Base-by-base conservation (phyloP, 2,329 filamentous ascomycete genomes). In the Parafenestella ontariensis region DNA sequence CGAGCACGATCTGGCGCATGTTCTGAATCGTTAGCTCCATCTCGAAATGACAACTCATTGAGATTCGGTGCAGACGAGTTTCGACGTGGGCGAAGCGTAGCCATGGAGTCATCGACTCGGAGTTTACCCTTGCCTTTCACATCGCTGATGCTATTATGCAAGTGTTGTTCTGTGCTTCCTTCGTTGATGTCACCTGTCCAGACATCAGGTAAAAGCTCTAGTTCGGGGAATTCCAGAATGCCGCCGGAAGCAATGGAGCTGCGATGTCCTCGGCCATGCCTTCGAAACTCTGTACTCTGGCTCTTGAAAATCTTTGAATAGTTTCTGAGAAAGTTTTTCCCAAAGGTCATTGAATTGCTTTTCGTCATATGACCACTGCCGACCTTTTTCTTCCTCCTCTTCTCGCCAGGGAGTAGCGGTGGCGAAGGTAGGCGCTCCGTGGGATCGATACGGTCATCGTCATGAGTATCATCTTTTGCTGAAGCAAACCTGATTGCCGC, bases 321-420 rank as follows among this genome's bases (percentile, higher is more conserved):
- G 49, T 81, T 80, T 40, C 75, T 77, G 24, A 78, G 55, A 20
- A 81, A 72, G 1, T 58, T 66, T 15, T 72, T 74, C 5, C 75
- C 72, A 50, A 80, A 77, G 0, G 72, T 78, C 68, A 78, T 74
- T 1, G 77, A 78, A 24, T 70, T 70, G 43, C 74, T 77, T 77
- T 89, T 90, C 20, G 90, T 82, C 34, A 87, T 87, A 61, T 91
- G 87, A 51, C 84, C 81, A 56, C 87, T 88, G 42, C 85, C 84
- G 21, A 81, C 78, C 71, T 89, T 88, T 66, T 89, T 87, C 50
- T 78, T 70, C 36, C 61, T 68, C 52, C 71, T 75, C 44, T 70
- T 74, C 37, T 68, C 60, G 1, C 65, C 65, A 5, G 64, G 62
- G 4, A 62, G 41, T 15, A 64, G 49, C 4, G 60, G 56, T 4